Evolutionary conservation across 805 yeast genomes (phyloP).

Genomic region (Monosporozyma yasuniensis): DNA sequence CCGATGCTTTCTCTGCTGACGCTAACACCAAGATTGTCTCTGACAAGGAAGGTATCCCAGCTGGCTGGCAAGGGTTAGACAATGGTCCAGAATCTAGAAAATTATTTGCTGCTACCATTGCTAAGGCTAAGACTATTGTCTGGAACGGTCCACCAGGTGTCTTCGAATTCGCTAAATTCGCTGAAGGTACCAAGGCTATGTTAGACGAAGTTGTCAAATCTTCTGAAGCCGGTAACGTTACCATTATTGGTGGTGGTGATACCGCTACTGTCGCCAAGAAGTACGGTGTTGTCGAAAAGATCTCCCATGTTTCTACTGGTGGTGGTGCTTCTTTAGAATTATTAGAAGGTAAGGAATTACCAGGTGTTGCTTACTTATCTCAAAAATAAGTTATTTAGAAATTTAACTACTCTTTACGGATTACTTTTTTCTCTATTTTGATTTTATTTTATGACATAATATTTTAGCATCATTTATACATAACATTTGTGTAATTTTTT

Average conservation of each 20-base stretch:
- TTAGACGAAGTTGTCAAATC: constrained; percentile 84
- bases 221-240: constrained; percentile 82
- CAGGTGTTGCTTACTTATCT: constrained; percentile 94
- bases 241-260: constrained; percentile 98
- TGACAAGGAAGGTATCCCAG: constrained; percentile 88
- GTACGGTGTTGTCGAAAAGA: constrained; percentile 91
- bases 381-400: constrained; percentile 36
- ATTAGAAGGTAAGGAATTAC: constrained; percentile 96
- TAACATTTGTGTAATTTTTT: background rate
- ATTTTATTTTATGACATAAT: background rate
- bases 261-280: constrained; percentile 99
- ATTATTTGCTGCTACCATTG: constrained; percentile 74
- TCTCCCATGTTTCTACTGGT: constrained; percentile 98
- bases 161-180: constrained; percentile 89
- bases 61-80: constrained; percentile 93
- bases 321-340: constrained; percentile 99
- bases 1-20: constrained; percentile 87
- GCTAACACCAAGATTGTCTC: constrained; percentile 82
- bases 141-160: constrained; percentile 99
- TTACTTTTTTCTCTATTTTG: background rate
- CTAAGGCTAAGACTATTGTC: constrained; percentile 92
- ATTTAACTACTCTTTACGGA: background rate
- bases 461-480: background rate
- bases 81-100: constrained; percentile 84
- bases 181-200: constrained; percentile 84